Evolutionary conservation across 805 yeast species (phyloP), one percentile per base, ranked within the genome.

Genomic region (Hanseniaspora guilliermondii): DNA sequence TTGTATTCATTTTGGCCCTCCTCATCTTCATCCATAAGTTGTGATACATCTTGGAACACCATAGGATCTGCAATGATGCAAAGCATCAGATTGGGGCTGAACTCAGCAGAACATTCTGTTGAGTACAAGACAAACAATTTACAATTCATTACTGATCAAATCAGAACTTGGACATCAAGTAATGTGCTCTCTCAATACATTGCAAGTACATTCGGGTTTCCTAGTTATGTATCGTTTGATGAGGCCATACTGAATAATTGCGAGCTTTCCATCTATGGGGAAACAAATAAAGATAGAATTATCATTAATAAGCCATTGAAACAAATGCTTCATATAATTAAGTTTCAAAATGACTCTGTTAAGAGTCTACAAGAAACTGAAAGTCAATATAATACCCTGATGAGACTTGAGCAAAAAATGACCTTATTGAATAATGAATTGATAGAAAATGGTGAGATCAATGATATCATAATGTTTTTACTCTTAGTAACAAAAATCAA

Each of bases 1-100:
- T 70, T 91, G 1, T 87, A 85, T 67, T 83, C 97, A 0, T 80
- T 83, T 65, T 91, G 97, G 98, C 97, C 97, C 0, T 96, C 97
- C 3, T 75, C 89, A 38, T 87, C 96, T 0, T 87, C 97, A 0
- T 88, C 97, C 0, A 74, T 93, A 47, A 85, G 94, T 67, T 96
- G 97, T 0, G 97, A 93, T 64, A 84, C 96, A 7, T 84, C 95
- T 4, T 91, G 97, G 95, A 87, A 85, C 64, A 87, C 97, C 1
- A 83, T 87, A 22, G 97, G 97, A 0, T 82, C 87, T 46, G 97
- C 97, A 4, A 73, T 88, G 61, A 87, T 86, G 67, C 96, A 87
- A 64, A 97, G 97, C 0, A 83, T 89, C 35, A 72, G 97, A 53
- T 85, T 91, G 16, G 97, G 98, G 0, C 72, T 93, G 27, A 96